These are phyloP conservation scores for Cordyceps cateniannulata DNA, from an alignment of 2,329 filamentous ascomycete genomes.

Conservation along the genomic window DNA sequence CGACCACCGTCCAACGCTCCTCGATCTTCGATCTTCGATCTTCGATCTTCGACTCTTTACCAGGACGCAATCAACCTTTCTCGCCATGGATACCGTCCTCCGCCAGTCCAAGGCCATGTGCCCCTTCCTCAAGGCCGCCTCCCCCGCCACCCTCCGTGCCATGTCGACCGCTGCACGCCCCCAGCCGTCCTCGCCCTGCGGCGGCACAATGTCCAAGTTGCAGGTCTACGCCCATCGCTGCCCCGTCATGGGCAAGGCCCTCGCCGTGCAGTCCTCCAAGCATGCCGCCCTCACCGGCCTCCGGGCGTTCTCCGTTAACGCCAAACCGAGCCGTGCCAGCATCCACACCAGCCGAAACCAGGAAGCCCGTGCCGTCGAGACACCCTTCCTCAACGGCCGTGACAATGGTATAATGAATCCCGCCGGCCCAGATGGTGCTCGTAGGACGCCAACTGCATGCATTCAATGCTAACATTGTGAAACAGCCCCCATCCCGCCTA, in stretches of 20 bases:
- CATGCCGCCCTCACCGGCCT: conserved; percentile 42
- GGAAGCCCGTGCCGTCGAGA: conserved; percentile 71
- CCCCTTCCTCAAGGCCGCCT: conserved; percentile 93
- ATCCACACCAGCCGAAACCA: conserved; percentile 76
- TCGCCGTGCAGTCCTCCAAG: conserved; percentile 73
- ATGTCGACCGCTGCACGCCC: conserved; percentile 69
- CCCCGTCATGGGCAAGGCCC: conserved; percentile 97
- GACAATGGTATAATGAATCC: conserved; percentile 41
- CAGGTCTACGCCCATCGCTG: conserved; percentile 91
- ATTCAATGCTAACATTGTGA: background rate
- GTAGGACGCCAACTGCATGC: background rate
- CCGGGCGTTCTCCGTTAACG: conserved; percentile 44
- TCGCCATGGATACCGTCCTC: conserved; percentile 82
- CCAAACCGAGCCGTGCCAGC: conserved; percentile 57
- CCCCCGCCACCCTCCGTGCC: conserved; percentile 82
- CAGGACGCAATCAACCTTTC: background rate
- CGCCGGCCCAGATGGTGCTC: background rate
- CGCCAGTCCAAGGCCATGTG: conserved; percentile 96
- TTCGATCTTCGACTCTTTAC: background rate
- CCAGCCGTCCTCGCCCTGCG: conserved; percentile 57
- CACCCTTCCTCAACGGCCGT: conserved; percentile 39
- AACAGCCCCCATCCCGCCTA: conserved; percentile 18
- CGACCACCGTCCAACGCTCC: no score
- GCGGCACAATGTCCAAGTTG: conserved; percentile 93
- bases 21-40: no score